Conservation (phyloP, 2,329 filamentous ascomycete genomes). For the Kalmusia sp. region DNA sequence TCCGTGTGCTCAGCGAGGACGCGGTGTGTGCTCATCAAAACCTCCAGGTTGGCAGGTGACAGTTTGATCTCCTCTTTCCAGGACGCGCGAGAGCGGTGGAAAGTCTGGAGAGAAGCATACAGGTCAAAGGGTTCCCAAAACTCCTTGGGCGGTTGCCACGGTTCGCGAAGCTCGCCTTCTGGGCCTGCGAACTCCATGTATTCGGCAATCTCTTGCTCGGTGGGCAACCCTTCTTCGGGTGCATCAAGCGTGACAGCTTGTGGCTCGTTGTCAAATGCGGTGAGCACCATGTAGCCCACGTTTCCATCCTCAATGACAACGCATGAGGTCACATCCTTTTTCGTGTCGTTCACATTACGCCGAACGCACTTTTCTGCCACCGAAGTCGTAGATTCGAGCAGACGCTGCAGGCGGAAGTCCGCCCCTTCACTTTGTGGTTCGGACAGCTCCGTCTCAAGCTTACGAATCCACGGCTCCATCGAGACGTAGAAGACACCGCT, state of each 20-base stretch:
- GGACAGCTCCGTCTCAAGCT: conserved; percentile 64
- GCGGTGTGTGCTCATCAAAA: conserved; percentile 77
- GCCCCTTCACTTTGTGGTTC: conserved; percentile 59
- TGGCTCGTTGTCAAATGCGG: conserved; percentile 54
- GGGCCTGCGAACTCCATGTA: conserved; percentile 27
- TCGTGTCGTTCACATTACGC: conserved; percentile 30
- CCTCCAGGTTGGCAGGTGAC: conserved; percentile 72
- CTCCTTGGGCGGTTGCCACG: conserved; percentile 68
- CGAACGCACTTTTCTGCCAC: conserved; percentile 57
- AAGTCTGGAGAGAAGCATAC: conserved; percentile 64
- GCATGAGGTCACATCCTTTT: conserved; percentile 51
- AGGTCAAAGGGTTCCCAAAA: conserved; percentile 66
- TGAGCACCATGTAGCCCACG: conserved; percentile 65
- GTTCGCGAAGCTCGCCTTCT: conserved; percentile 65
- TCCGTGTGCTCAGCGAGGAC: conserved; percentile 74
- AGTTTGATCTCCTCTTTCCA: conserved; percentile 73
- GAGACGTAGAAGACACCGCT: conserved; percentile 63
- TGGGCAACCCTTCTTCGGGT: conserved; percentile 44
- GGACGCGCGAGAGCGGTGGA: conserved; percentile 66
- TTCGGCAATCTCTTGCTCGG: conserved; percentile 34
- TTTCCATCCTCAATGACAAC: conserved; percentile 64
- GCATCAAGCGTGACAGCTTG: conserved; percentile 61
- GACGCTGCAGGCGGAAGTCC: conserved; percentile 62
- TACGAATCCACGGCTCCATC: conserved; percentile 62
- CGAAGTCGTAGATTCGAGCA: conserved; percentile 60